Base-by-base conservation (phyloP, 2,329 filamentous ascomycete genomes). In the Pezicula neosporulosa region DNA sequence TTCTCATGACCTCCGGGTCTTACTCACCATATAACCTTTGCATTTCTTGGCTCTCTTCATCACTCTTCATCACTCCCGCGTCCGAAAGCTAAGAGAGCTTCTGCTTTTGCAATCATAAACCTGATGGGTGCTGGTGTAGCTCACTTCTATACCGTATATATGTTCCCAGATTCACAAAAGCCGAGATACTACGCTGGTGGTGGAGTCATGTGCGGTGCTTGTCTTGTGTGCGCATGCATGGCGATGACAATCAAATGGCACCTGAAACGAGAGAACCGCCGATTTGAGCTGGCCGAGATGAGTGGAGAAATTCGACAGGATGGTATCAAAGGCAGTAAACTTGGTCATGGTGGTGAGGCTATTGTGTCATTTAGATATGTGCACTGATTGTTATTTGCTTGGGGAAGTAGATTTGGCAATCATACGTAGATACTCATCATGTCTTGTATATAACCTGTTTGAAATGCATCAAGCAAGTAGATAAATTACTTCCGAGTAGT, bases 131-230 rank as follows among this genome's bases (percentile, higher is more conserved):
- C 42, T 10, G 42, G 42, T 4, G 42, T 44, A n/a, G 42, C 42
- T 56, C 64, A 64, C 45, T 65, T 66, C 16, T 66, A 65, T 48
- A 66, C 64, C 6, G 50, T 52, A 15, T 66, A 65, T 56, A 64
- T 66, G 61, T 65, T 66, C 48, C 62, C 62, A 0, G 64, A 66
- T 37, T 56, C 50, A 50, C 61, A 66, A 44, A 62, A 64, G 51
- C 64, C 64, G 18, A 47, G 60, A 13, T 66, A 66, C 50, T 64
- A 64, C 39, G 58, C 56, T 9, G 64, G 62, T 35, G 48, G 48
- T 15, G 42, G 42, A 13, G 42, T 44, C 13, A 44, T 44, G 42
- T 44, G 42, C 12, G 42, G 42, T 30, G 42, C 42, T 44, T 44
- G 42, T 30, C 16, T 44, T 12, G 42, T 44, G 6, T 44, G 42